Percentiles rank a stretch among this genome's conserved stretches.
These are phyloP conservation scores for Tolypocladium pustulatum DNA, from an alignment of 2,329 filamentous ascomycete species.

Conservation along the genomic window DNA sequence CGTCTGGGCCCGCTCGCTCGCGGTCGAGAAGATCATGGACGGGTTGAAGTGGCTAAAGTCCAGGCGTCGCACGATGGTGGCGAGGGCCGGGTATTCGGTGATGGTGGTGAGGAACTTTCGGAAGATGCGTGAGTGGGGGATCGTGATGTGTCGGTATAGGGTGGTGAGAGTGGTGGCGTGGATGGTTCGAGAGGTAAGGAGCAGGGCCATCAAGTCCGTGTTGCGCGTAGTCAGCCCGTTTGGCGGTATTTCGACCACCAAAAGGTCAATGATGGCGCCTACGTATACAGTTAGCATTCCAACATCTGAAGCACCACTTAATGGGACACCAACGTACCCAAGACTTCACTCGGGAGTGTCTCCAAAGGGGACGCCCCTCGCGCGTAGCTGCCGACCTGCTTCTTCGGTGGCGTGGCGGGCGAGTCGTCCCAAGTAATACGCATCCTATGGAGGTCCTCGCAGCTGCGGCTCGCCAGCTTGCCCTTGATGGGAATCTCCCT, in stretches of 20 bases:
- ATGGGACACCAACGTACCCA: conserved; percentile 42
- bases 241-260: conserved; percentile 61
- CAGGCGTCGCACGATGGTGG: conserved; percentile 65
- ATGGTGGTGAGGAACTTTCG: conserved; percentile 69
- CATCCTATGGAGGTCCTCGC: conserved; percentile 46
- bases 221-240: conserved; percentile 69
- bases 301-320: neutral
- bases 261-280: conserved; percentile 65
- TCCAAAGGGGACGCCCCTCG: conserved; percentile 51
- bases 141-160: conserved; percentile 69
- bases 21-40: conserved; percentile 63
- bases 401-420: conserved; percentile 20
- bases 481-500: conserved; percentile 50
- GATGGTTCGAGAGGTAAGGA: conserved; percentile 65
- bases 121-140: conserved; percentile 75
- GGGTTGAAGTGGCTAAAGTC: conserved; percentile 85
- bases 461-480: conserved; percentile 50
- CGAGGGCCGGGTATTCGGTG: conserved; percentile 53
- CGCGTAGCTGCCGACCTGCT: conserved; percentile 16
- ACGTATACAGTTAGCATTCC: conserved; percentile 2
- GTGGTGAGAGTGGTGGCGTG: conserved; percentile 64
- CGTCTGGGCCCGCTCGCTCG: conserved; percentile 63
- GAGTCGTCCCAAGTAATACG: conserved; percentile 43
- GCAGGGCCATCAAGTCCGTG: conserved; percentile 64
- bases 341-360: conserved; percentile 57